Evolutionary conservation across 2,329 filamentous ascomycete genomes (phyloP).

Genomic region (Penicillium sp.): DNA sequence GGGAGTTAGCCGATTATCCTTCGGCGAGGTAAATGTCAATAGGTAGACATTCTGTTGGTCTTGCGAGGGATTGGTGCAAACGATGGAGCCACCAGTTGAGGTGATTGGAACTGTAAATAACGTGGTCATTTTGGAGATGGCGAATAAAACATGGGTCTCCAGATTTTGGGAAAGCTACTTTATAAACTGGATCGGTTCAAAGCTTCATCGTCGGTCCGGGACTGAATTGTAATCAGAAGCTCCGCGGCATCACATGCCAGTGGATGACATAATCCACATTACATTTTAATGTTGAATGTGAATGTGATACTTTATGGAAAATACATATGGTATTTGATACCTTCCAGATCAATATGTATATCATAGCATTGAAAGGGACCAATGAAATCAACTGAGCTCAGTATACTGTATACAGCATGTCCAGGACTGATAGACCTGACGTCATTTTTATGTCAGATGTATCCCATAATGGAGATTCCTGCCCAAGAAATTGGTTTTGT

Average conservation of each 20-base stretch:
- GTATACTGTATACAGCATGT: background rate
- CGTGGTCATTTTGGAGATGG: slow-evolving; percentile 28
- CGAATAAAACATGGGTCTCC: background rate
- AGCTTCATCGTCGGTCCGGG: background rate
- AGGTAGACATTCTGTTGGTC: slow-evolving; percentile 60
- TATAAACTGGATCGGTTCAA: background rate
- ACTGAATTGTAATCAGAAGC: slow-evolving; percentile 10
- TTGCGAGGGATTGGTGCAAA: slow-evolving; percentile 59
- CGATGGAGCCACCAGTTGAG: slow-evolving; percentile 57
- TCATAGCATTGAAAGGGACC: background rate
- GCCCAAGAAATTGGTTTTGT: background rate
- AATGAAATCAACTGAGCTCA: background rate
- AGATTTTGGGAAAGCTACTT: background rate
- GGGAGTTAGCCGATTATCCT: slow-evolving; percentile 74
- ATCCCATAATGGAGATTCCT: background rate
- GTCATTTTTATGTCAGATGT: slow-evolving; percentile 21
- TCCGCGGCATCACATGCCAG: slow-evolving; percentile 14
- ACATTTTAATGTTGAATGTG: background rate
- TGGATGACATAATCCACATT: slow-evolving; percentile 10
- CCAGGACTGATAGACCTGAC: slow-evolving; percentile 17
- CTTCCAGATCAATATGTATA: background rate
- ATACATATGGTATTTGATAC: background rate
- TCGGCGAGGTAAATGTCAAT: slow-evolving; percentile 68
- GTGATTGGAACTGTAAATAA: slow-evolving; percentile 64
- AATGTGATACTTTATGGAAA: background rate